Evolutionary conservation across 805 yeast species (phyloP), one percentile per base, ranked within the genome.

Genomic region (Yamadazyma laniorum): DNA sequence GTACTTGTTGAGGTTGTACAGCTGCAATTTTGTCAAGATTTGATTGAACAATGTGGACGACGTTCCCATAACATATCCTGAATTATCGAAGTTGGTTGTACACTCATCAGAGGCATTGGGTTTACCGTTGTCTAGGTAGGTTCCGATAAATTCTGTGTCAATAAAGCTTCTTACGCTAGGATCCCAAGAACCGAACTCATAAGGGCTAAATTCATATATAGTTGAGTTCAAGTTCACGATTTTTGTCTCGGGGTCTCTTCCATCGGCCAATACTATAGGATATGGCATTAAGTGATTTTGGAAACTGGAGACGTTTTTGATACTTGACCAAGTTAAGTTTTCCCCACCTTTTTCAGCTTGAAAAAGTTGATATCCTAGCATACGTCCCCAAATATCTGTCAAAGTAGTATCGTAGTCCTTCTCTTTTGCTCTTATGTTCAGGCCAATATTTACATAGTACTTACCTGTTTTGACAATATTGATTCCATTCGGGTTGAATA

Each of bases 171-270:
- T 45, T 18, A 67, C 43, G 6, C 64, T 50, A 5, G 68, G 65
- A 43, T 67, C 74, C 74, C 74, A 67, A 3, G 65, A 58, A 0
- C 74, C 74, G 31, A 67, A 48, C 43, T 67, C 74, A 35, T 45
- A 63, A 2, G 74, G 68, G 32, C 50, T 56, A 23, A 65, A 46
- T 39, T 67, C 72, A 40, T 61, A 63, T 3, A 67, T 73, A 1
- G 95, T 85, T 6, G 95, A 80, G 65, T 86, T 88, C 22, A 61
- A 55, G 43, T 74, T 70, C 34, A 84, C 63, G 34, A 83, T 70
- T 4, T 44, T 34, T 3, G 83, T 70, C 18, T 77, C 78, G 8
- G 86, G 86, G n/a, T 73, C 65, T 60, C 87, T 68, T 34, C 85
- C 86, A 52, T 79, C 79, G 4, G 72, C 58, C 16, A 66, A 48